These are phyloP conservation scores for Rutstroemia sp. DNA, from an alignment of 2,329 filamentous ascomycete genomes.

Conservation along the genomic window DNA sequence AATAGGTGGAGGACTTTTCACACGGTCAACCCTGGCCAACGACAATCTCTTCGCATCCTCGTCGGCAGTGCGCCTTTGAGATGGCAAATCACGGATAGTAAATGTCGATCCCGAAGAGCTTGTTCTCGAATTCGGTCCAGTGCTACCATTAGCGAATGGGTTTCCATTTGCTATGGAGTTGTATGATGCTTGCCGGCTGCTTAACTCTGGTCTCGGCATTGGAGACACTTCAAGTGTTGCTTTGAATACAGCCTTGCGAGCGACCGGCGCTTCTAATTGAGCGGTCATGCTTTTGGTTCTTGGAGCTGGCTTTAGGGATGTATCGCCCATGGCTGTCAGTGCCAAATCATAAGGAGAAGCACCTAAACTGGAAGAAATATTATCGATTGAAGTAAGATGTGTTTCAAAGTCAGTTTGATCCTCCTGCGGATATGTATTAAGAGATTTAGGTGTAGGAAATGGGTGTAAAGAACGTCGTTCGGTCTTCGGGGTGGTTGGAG, in stretches of 20 bases:
- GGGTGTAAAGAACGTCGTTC: neutral
- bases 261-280: slow-evolving; percentile 4
- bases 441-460: neutral
- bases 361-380: slow-evolving; percentile 18
- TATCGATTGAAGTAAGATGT: slow-evolving; percentile 19
- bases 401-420: slow-evolving; percentile 20
- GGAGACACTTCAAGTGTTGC: neutral
- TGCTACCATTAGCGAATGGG: neutral
- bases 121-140: neutral
- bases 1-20: slow-evolving; percentile 6
- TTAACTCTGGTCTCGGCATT: neutral
- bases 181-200: slow-evolving; percentile 1
- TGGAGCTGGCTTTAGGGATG: neutral
- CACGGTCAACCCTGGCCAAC: slow-evolving; percentile 2
- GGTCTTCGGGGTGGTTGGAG: neutral
- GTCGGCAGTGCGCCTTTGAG: slow-evolving; percentile 1
- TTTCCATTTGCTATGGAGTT: neutral
- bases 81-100: slow-evolving; percentile 10
- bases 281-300: slow-evolving; percentile 20
- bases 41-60: slow-evolving; percentile 6
- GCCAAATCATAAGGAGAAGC: slow-evolving; percentile 22
- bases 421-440: slow-evolving; percentile 3
- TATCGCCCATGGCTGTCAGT: slow-evolving; percentile 1
- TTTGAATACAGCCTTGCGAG: slow-evolving; percentile 1
- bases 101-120: slow-evolving; percentile 5